Percentiles rank a stretch among this genome's conserved stretches.
Conservation (phyloP, 345 rosid genomes). For the Populus tremula region DNA sequence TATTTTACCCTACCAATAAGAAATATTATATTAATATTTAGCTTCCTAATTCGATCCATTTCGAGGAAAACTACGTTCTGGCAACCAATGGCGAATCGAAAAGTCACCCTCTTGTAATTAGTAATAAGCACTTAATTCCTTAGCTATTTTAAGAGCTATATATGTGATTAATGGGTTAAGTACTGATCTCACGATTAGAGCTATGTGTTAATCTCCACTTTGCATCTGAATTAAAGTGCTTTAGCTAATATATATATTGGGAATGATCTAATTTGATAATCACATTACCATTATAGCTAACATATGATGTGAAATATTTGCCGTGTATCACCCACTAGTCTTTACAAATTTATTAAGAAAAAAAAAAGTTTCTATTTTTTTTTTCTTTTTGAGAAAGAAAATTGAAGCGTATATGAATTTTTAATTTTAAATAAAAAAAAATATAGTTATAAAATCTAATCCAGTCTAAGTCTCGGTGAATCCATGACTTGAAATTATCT, state of each 20-base stretch:
- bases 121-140: neutral
- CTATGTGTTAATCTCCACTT: neutral
- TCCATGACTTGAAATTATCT: rapidly evolving
- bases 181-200: neutral
- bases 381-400: no score
- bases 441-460: no score
- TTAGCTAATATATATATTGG: neutral
- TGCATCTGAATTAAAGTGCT: neutral
- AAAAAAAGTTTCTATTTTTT: rapidly evolving
- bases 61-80: slow-evolving; percentile 2
- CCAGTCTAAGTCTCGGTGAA: rapidly evolving
- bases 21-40: neutral
- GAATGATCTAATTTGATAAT: neutral
- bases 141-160: neutral
- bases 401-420: no score
- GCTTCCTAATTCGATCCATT: neutral
- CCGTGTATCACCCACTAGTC: slow-evolving; percentile 3
- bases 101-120: neutral
- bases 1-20: neutral
- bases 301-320: neutral
- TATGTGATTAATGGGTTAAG: neutral
- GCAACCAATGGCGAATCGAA: slow-evolving; percentile 1
- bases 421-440: no score
- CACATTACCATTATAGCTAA: neutral
- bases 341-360: neutral